Evolutionary conservation across 2,329 filamentous ascomycete genomes (phyloP).

Genomic region (Xylariaceae sp.): DNA sequence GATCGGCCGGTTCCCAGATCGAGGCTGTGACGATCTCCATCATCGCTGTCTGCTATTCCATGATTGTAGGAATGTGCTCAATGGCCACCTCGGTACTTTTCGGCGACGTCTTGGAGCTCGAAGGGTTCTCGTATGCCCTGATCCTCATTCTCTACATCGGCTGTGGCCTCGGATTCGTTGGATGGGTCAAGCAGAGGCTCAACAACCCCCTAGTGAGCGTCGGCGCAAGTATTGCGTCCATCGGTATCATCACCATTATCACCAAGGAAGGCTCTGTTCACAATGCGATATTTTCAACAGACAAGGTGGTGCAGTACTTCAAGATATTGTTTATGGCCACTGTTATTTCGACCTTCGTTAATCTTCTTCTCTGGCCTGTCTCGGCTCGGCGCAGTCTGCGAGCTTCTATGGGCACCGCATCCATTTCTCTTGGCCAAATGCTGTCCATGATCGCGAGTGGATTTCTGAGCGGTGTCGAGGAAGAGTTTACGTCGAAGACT

Average conservation of each 20-base stretch:
- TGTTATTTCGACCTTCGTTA: conserved; percentile 64
- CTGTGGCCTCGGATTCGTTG: conserved; percentile 78
- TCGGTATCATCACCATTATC: conserved; percentile 82
- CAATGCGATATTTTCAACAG: conserved; percentile 71
- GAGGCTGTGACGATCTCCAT: conserved; percentile 75
- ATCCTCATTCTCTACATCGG: conserved; percentile 81
- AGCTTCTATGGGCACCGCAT: conserved; percentile 66
- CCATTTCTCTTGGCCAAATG: conserved; percentile 73
- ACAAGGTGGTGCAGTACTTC: conserved; percentile 74
- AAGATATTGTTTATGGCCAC: conserved; percentile 82
- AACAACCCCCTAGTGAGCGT: conserved; percentile 78
- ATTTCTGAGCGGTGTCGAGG: conserved; percentile 77
- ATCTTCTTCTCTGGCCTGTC: conserved; percentile 70
- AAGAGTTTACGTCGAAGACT: conserved; percentile 62
- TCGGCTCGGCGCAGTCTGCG: conserved; percentile 71
- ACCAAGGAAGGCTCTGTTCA: conserved; percentile 90
- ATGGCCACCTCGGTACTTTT: conserved; percentile 87
- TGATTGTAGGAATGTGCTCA: conserved; percentile 70
- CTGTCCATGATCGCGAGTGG: conserved; percentile 74
- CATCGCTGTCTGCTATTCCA: conserved; percentile 72
- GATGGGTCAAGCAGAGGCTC: conserved; percentile 77
- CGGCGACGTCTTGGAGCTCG: conserved; percentile 58
- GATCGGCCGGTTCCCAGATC: conserved; percentile 82
- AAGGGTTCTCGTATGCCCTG: conserved; percentile 68
- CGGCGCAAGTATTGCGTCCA: conserved; percentile 76